phyloP scores from a whole-genome alignment of 2,329 filamentous ascomycete species.

The Didymella keratinophila region DNA sequence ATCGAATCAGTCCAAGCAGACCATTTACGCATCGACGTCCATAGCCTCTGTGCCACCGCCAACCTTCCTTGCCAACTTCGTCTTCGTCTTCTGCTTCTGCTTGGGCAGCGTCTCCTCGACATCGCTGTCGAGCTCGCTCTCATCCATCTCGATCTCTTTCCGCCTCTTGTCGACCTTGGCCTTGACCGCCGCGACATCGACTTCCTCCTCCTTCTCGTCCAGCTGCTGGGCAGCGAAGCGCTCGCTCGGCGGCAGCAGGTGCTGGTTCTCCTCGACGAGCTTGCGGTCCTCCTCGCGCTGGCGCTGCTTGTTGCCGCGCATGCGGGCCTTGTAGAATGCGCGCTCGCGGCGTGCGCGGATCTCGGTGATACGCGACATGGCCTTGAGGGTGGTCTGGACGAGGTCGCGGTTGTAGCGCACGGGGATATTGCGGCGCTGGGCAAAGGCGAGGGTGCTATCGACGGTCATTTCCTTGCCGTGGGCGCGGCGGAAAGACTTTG shows the following conservation, averaged over 20 bases:
- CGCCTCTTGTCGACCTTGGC: conserved; percentile 65
- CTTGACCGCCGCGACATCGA: conserved; percentile 53
- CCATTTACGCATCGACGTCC: conserved; percentile 54
- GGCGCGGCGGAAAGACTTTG: conserved; percentile 47
- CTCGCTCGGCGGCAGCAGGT: conserved; percentile 75
- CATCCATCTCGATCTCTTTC: conserved; percentile 68
- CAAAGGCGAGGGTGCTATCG: conserved; percentile 92
- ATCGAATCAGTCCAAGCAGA: neutral
- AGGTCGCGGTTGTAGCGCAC: conserved; percentile 96
- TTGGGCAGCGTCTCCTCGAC: conserved; percentile 48
- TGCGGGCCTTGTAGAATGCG: conserved; percentile 91
- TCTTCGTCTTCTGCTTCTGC: conserved; percentile 56
- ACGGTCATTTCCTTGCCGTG: conserved; percentile 76
- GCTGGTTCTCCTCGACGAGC: conserved; percentile 89
- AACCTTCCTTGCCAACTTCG: conserved; percentile 56
- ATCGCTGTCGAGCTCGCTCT: conserved; percentile 52
- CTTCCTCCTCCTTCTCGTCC: conserved; percentile 68
- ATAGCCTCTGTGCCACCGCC: conserved; percentile 57
- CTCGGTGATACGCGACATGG: conserved; percentile 90
- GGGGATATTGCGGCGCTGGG: conserved; percentile 90
- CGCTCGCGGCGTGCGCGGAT: conserved; percentile 84
- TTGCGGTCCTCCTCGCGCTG: conserved; percentile 82
- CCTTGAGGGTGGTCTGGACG: conserved; percentile 83
- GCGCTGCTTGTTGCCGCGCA: conserved; percentile 87
- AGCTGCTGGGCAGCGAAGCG: conserved; percentile 56